phyloP scores from a whole-genome alignment of 2,329 filamentous ascomycete genomes.

The Diaporthe vexans region DNA sequence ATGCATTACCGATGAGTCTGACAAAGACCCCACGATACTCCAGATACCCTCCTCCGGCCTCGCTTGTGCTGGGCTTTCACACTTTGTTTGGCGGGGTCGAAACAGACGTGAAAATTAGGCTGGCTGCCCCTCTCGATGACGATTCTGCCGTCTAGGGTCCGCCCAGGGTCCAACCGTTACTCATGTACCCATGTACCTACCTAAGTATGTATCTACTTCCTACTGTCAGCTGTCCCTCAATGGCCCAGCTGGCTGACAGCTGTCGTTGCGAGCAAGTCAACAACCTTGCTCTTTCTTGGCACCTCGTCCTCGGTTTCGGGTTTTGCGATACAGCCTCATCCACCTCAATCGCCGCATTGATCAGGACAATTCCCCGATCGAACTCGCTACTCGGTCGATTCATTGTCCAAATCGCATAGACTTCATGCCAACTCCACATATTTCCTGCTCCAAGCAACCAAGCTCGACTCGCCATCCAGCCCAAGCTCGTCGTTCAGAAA shows the following conservation, averaged over 20 bases:
- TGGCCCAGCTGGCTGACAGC: background rate
- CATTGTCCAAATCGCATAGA: background rate
- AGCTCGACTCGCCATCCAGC: background rate
- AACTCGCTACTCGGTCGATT: background rate
- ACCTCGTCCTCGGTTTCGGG: background rate
- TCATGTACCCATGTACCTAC: too few relatives aligned
- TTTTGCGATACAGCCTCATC: background rate
- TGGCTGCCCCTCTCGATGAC: conserved; percentile 15
- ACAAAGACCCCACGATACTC: conserved; percentile 14
- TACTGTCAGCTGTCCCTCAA: background rate
- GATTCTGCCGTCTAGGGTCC: background rate
- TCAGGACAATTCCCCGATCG: background rate
- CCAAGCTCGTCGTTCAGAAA: background rate
- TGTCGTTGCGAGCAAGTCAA: background rate
- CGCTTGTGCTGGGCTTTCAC: conserved; percentile 2
- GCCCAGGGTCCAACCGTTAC: background rate
- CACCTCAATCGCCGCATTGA: background rate
- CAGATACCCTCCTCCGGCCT: conserved; percentile 22
- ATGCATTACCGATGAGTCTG: conserved; percentile 28
- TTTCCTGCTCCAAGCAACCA: background rate
- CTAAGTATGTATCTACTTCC: too few relatives aligned
- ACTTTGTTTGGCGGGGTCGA: conserved; percentile 17
- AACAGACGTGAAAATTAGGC: background rate
- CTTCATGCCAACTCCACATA: background rate
- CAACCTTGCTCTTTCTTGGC: conserved; percentile 5